Conservation (phyloP, 192 early-diverging fungal genomes). For the Backusella australiensis region DNA sequence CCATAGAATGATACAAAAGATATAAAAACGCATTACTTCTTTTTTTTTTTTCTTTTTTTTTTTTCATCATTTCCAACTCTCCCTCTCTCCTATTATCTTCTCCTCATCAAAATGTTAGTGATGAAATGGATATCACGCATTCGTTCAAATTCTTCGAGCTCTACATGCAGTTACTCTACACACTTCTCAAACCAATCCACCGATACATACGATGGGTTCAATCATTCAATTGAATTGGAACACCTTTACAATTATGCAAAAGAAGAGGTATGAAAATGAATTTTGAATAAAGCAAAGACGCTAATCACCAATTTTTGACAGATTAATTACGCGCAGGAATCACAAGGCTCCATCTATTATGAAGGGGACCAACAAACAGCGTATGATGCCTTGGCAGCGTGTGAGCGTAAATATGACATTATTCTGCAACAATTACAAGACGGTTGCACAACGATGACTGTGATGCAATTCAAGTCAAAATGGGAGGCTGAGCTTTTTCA, state of each 20-base stretch:
- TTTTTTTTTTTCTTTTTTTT: neutral
- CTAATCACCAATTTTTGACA: neutral
- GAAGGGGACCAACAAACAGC: constrained; percentile 13
- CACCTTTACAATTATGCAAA: neutral
- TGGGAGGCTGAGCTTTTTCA: neutral
- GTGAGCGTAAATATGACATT: neutral
- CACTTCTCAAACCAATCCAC: neutral
- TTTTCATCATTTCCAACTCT: neutral
- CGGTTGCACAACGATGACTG: neutral
- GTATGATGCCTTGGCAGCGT: constrained; percentile 5
- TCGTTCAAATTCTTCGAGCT: neutral
- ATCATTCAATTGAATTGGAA: neutral
- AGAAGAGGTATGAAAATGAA: constrained; percentile 10
- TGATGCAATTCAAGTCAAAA: neutral
- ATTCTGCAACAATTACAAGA: neutral
- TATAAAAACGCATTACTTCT: neutral
- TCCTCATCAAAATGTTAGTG: neutral
- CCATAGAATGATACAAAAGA: neutral
- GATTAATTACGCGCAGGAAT: constrained; percentile 21
- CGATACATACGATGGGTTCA: neutral
- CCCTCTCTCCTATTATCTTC: neutral
- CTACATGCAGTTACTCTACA: neutral
- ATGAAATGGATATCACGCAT: constrained; percentile 5
- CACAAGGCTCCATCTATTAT: constrained; percentile 23
- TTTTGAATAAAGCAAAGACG: neutral